phyloP scores from a whole-genome alignment of 78 protist genomes.

The Tieghemostelium lacteum region DNA sequence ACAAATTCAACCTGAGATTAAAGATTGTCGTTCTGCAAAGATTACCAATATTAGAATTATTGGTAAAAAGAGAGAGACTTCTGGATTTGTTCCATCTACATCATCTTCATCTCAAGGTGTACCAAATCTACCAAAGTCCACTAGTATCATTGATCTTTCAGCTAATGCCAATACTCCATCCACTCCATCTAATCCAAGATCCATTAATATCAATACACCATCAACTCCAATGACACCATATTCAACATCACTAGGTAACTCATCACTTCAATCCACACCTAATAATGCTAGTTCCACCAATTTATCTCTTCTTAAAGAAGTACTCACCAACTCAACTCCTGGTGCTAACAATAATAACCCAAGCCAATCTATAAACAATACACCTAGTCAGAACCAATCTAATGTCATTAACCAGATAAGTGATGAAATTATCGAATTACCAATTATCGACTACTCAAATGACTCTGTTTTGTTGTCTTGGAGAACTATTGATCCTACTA shows the following conservation, averaged over 20 bases:
- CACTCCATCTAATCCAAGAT: slow-evolving; percentile 51
- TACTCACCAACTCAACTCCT: no score
- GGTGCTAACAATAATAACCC: no score
- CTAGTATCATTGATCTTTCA: no score
- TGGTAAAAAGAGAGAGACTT: slow-evolving; percentile 35
- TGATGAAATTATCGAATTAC: slow-evolving; percentile 10
- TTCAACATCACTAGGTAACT: background rate
- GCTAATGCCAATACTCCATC: slow-evolving; percentile 48
- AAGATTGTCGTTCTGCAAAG: slow-evolving; percentile 49
- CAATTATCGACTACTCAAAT: background rate
- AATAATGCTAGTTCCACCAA: background rate
- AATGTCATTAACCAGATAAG: background rate
- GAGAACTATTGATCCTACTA: slow-evolving; percentile 35
- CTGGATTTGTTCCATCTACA: slow-evolving; percentile 1
- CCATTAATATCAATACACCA: slow-evolving; percentile 7
- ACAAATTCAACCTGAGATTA: background rate
- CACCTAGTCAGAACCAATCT: background rate
- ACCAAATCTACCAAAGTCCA: no score
- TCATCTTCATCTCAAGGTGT: background rate
- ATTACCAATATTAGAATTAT: slow-evolving; percentile 17
- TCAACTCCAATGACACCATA: slow-evolving; percentile 69
- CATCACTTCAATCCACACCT: slow-evolving; percentile 1
- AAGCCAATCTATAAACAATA: background rate
- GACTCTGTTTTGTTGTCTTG: slow-evolving; percentile 45
- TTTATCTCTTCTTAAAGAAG: background rate